Conservation (phyloP, 1,284 basidiomycete species). For the Irpex sp. region DNA sequence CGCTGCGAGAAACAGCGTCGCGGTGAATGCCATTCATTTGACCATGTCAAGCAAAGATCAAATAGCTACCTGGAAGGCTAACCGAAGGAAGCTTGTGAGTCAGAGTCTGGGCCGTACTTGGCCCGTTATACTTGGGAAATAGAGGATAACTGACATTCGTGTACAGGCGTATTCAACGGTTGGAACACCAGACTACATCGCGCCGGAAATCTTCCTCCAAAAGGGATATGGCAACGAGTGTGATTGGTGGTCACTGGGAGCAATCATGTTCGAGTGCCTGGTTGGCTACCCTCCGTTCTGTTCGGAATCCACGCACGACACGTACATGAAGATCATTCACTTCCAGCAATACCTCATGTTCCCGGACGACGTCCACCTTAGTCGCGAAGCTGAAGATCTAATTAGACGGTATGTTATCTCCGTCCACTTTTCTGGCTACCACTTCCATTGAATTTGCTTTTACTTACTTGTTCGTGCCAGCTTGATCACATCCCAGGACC, state of each 20-base stretch:
- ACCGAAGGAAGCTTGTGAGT: conserved; percentile 88
- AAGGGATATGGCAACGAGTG: conserved; percentile 98
- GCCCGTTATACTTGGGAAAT: neutral
- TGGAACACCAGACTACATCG: conserved; percentile 98
- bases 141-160: conserved; percentile 1
- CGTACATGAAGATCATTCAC: conserved; percentile 97
- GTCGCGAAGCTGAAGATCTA: conserved; percentile 89
- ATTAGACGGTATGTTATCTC: conserved; percentile 62
- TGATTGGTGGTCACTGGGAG: conserved; percentile 97
- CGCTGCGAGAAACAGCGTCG: conserved; percentile 81
- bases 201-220: conserved; percentile 97
- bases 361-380: conserved; percentile 95
- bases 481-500: conserved; percentile 84
- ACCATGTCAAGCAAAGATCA: conserved; percentile 92
- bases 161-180: conserved; percentile 95
- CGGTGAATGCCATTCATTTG: conserved; percentile 93
- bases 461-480: conserved; percentile 29
- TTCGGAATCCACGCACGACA: conserved; percentile 96
- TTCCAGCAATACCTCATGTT: conserved; percentile 91
- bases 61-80: conserved; percentile 99
- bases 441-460: neutral
- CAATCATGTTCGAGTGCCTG: conserved; percentile 98
- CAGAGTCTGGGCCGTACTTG: neutral
- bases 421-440: neutral
- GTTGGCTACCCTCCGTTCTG: conserved; percentile 98